phyloP scores from a whole-genome alignment of 306 rosid species.

The Citrullus amarus region DNA sequence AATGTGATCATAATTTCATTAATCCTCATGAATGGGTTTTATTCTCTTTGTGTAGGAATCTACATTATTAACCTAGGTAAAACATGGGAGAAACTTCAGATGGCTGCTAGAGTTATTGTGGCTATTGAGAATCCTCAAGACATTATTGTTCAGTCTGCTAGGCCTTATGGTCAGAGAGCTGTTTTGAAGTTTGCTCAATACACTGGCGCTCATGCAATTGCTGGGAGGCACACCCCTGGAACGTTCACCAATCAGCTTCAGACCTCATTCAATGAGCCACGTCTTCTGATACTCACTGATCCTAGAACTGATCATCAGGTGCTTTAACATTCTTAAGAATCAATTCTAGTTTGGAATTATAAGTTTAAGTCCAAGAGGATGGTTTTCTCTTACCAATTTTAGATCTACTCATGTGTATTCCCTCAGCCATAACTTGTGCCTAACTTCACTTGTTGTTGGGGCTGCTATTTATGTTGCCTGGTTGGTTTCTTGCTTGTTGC shows the following conservation, averaged over 20 bases:
- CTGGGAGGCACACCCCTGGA: constrained; percentile 90
- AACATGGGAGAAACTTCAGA: constrained; percentile 84
- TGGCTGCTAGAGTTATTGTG: constrained; percentile 81
- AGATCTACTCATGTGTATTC: neutral
- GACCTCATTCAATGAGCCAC: constrained; percentile 75
- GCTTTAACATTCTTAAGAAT: neutral
- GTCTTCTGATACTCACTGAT: constrained; percentile 78
- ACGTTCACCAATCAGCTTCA: constrained; percentile 83
- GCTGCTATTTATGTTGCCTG: neutral
- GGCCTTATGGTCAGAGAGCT: constrained; percentile 92
- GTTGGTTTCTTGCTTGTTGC: constrained; percentile 9
- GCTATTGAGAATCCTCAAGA: constrained; percentile 78
- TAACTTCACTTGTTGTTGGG: too few relatives aligned
- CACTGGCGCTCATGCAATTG: constrained; percentile 84
- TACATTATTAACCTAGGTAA: constrained; percentile 74
- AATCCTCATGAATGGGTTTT: neutral
- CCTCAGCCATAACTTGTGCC: neutral
- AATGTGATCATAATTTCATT: neutral
- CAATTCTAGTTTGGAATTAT: neutral
- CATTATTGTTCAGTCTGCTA: constrained; percentile 77
- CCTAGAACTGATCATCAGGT: constrained; percentile 97
- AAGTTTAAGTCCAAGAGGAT: neutral
- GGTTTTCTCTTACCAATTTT: neutral
- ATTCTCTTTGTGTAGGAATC: constrained; percentile 30
- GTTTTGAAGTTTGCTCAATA: constrained; percentile 81